phyloP scores from a whole-genome alignment of 257 asterid genomes.

The Lycium ferocissimum region DNA sequence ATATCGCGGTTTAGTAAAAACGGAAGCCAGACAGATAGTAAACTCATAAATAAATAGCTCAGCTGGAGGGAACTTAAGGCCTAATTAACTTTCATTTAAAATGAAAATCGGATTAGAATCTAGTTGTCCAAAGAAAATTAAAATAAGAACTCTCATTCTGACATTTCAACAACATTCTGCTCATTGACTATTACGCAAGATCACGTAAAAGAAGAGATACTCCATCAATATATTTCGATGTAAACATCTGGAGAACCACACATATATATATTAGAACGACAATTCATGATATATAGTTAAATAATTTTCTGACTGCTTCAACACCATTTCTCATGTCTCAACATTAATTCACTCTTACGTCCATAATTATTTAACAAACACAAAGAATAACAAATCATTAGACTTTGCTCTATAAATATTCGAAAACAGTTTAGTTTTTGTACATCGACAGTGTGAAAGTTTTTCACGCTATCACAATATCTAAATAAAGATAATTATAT shows the following conservation, averaged over 20 bases:
- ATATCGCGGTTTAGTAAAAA: conserved; percentile 17
- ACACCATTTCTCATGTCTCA: neutral
- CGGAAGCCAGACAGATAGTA: neutral
- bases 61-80: neutral
- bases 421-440: no score
- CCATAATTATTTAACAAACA: neutral
- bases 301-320: neutral
- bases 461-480: no score
- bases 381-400: neutral
- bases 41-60: neutral
- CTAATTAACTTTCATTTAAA: neutral
- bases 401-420: neutral
- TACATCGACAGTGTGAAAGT: no score
- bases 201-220: neutral
- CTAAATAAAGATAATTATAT: no score
- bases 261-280: neutral
- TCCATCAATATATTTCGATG: neutral
- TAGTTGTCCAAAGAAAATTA: neutral
- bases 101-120: neutral
- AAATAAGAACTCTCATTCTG: neutral
- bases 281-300: neutral
- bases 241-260: neutral
- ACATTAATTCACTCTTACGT: neutral
- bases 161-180: conserved; percentile 29
- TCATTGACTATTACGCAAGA: conserved; percentile 23